Conservation (phyloP, 768 basidiomycete species). For the Jaapia argillacea region DNA sequence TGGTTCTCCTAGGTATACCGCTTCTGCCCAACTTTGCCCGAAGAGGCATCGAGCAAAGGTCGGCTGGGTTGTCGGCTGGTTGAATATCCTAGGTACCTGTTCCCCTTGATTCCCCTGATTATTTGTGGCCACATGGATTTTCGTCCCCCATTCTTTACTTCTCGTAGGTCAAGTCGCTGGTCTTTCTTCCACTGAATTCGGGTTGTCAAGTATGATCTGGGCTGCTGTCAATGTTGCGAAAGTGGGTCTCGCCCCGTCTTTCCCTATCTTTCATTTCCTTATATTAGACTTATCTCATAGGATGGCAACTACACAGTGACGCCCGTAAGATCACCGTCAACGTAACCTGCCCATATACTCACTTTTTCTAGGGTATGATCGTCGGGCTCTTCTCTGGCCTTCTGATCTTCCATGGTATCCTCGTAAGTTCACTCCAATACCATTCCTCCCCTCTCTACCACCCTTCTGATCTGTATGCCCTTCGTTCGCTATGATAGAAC, state of each 20-base stretch:
- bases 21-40: conserved; percentile 67
- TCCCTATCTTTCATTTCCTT: conserved; percentile 3
- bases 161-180: conserved; percentile 68
- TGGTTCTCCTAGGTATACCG: conserved; percentile 51
- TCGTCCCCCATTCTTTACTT: too few species aligned
- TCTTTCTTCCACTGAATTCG: conserved; percentile 80
- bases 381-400: conserved; percentile 74
- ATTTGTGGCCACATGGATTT: too few species aligned
- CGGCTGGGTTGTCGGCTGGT: conserved; percentile 76
- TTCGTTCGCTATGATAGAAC: conserved; percentile 34
- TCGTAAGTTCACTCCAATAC: conserved; percentile 28
- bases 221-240: conserved; percentile 60
- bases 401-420: conserved; percentile 65
- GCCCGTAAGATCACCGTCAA: conserved; percentile 18
- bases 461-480: not conserved
- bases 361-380: conserved; percentile 41
- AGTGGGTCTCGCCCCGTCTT: conserved; percentile 14
- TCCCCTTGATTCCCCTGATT: too few species aligned
- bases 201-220: conserved; percentile 69
- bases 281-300: conserved; percentile 14
- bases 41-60: conserved; percentile 55
- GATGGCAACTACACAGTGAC: conserved; percentile 53
- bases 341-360: not conserved
- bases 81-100: conserved; percentile 64
- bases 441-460: not conserved